Conservation (phyloP, 805 yeast species). For the Candida ortonii region DNA sequence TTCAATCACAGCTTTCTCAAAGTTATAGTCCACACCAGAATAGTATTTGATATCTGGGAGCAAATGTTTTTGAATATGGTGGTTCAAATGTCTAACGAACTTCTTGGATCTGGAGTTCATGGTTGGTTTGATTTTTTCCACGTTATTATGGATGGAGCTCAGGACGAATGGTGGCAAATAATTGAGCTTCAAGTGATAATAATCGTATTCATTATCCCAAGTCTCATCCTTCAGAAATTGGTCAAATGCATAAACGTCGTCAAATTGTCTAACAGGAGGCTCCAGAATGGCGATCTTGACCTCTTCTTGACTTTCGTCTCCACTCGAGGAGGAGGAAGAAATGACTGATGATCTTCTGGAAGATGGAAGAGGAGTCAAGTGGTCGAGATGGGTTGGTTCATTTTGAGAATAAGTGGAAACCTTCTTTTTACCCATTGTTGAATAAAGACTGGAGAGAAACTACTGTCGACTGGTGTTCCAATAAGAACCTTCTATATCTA, state of each 20-base stretch:
- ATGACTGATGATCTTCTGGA: slow-evolving; percentile 18
- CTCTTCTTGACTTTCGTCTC: slow-evolving; percentile 7
- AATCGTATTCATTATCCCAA: slow-evolving; percentile 27
- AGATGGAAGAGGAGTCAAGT: slow-evolving; percentile 20
- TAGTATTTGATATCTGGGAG: slow-evolving; percentile 56
- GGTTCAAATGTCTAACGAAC: slow-evolving; percentile 66
- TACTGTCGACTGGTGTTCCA: no score
- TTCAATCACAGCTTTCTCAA: slow-evolving; percentile 44
- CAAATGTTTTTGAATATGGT: slow-evolving; percentile 66
- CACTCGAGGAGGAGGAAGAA: slow-evolving; percentile 3
- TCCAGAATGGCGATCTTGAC: slow-evolving; percentile 13
- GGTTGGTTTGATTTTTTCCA: slow-evolving; percentile 66
- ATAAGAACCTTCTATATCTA: no score
- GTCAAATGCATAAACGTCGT: slow-evolving; percentile 58
- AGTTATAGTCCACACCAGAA: slow-evolving; percentile 43
- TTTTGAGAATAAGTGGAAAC: slow-evolving; percentile 20
- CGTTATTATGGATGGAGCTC: slow-evolving; percentile 59
- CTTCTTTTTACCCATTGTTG: slow-evolving; percentile 19
- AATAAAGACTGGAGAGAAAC: no score
- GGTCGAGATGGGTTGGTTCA: slow-evolving; percentile 34
- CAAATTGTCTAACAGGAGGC: slow-evolving; percentile 40
- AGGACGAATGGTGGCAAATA: slow-evolving; percentile 52
- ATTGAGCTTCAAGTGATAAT: slow-evolving; percentile 20
- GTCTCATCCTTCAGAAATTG: slow-evolving; percentile 58
- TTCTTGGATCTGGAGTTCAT: slow-evolving; percentile 66